Evolutionary conservation across 139 green algal species (phyloP).

Genomic region (Coccomyxa sp.): DNA sequence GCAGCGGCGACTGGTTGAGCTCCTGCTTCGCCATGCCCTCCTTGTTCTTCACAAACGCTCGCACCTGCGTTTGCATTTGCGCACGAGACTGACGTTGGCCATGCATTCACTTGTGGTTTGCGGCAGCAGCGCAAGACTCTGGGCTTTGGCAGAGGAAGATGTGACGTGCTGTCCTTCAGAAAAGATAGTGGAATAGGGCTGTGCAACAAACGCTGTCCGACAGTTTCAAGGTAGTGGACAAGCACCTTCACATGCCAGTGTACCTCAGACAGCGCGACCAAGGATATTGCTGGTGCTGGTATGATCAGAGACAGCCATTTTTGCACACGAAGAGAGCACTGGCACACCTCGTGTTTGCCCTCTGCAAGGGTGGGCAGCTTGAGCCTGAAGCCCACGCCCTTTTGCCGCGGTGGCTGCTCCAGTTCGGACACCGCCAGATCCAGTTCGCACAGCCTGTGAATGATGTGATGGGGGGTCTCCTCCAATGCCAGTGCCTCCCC

Average conservation of each 20-base stretch:
- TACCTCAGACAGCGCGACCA: too few relatives aligned
- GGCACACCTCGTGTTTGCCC: slow-evolving; percentile 35
- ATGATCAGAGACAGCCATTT: background rate
- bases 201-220: too few relatives aligned
- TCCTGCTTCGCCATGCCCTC: slow-evolving; percentile 31
- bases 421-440: slow-evolving; percentile 19
- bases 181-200: too few relatives aligned
- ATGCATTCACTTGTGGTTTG: too few relatives aligned
- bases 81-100: too few relatives aligned
- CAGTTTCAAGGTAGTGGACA: too few relatives aligned
- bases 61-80: slow-evolving; percentile 35
- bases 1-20: slow-evolving; percentile 41
- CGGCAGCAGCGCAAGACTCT: background rate
- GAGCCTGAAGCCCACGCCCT: slow-evolving; percentile 32
- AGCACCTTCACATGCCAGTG: too few relatives aligned
- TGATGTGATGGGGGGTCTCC: slow-evolving; percentile 19
- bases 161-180: too few relatives aligned
- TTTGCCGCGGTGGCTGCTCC: slow-evolving; percentile 16
- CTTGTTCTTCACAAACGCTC: slow-evolving; percentile 29
- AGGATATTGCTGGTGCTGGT: background rate
- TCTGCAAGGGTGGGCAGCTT: slow-evolving; percentile 32
- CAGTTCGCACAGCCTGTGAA: slow-evolving; percentile 31
- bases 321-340: background rate
- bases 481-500: slow-evolving; percentile 12
- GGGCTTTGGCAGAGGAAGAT: too few relatives aligned